Base-by-base conservation (phyloP, 2,329 filamentous ascomycete genomes). In the Raffaelea arxii region DNA sequence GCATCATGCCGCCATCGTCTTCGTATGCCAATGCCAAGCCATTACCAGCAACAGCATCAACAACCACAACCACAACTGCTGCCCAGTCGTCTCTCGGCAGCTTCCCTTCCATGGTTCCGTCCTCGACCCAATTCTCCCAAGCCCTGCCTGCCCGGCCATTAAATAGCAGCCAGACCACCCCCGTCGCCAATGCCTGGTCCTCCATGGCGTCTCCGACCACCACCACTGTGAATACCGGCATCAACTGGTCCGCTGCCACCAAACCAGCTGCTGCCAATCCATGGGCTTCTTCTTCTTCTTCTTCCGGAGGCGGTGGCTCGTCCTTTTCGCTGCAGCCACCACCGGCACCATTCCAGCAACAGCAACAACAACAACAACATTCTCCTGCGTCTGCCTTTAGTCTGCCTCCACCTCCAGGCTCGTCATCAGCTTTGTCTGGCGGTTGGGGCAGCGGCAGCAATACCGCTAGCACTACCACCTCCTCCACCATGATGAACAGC, bases 71-170 rank as follows among this genome's bases (percentile, higher is more conserved):
- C 10, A 37, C 30, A 5, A 64, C 65, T 16, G 60, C 61, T 6
- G 53, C 62, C 24, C 79, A 76, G 1, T 77, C 78, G 0, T 78
- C 82, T 50, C 65, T 82, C 1, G 66, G 64, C 18, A 65, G 68
- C 16, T 78, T 82, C 52, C 69, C 73, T 41, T 57, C 74, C 18
- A 66, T 83, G 50, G 70, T 72, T 2, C 79, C 79, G 0, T 72
- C 74, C 4, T 66, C 72, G 14, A 82, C 79, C 2, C 79, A 84
- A 59, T 82, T 72, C 57, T 81, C 78, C 2, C 71, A 81, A 50
- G 78, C 79, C 0, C 60, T 80, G 25, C 75, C 75, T 46, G 73
- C 75, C 2, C 60, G 60, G 19, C 56, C 54, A 1, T 19, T 49
- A 3, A 6, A 12, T 22, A 24, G 32, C 21, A 6, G 18, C 11